Percentiles rank a stretch among this genome's conserved stretches.
Evolutionary conservation across 1,139 yeast genomes (phyloP).

Genomic region (Pichia sp.): DNA sequence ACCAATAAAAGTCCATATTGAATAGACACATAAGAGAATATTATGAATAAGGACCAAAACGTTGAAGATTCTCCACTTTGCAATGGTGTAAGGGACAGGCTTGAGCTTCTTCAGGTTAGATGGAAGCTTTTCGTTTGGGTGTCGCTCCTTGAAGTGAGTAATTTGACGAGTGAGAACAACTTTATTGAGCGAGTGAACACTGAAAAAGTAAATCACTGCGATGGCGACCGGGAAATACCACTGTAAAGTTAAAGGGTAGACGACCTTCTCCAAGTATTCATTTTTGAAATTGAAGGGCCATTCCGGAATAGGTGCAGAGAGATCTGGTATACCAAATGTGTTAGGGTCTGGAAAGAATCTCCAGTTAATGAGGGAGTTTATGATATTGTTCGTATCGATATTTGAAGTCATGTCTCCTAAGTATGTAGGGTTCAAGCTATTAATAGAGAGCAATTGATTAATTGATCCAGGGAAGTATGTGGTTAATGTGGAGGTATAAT

Average conservation of each 20-base stretch:
- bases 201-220: conserved; percentile 52
- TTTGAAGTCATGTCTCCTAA: too few relatives aligned
- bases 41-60: conserved; percentile 57
- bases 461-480: too few relatives aligned
- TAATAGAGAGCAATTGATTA: too few relatives aligned
- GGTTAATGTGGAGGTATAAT: too few relatives aligned
- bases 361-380: too few relatives aligned
- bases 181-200: conserved; percentile 51
- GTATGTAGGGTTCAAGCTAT: too few relatives aligned
- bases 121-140: conserved; percentile 18
- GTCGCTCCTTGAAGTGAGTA: conserved; percentile 19
- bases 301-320: conserved; percentile 19
- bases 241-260: conserved; percentile 32
- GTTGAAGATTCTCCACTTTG: conserved; percentile 43
- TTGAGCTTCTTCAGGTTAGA: conserved; percentile 33
- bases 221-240: conserved; percentile 47
- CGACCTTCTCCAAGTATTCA: conserved; percentile 12
- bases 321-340: conserved; percentile 20
- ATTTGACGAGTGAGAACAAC: conserved; percentile 26
- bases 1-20: conserved; percentile 70
- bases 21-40: conserved; percentile 53
- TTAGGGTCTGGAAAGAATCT: conserved; percentile 15
- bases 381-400: too few relatives aligned
- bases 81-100: conserved; percentile 49
- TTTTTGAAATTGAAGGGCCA: conserved; percentile 23